A percentile compares a stretch with the other conserved stretches of the same genome.
Evolutionary conservation across 2,329 filamentous ascomycete genomes (phyloP).

Genomic region (Paraphoma sp.): DNA sequence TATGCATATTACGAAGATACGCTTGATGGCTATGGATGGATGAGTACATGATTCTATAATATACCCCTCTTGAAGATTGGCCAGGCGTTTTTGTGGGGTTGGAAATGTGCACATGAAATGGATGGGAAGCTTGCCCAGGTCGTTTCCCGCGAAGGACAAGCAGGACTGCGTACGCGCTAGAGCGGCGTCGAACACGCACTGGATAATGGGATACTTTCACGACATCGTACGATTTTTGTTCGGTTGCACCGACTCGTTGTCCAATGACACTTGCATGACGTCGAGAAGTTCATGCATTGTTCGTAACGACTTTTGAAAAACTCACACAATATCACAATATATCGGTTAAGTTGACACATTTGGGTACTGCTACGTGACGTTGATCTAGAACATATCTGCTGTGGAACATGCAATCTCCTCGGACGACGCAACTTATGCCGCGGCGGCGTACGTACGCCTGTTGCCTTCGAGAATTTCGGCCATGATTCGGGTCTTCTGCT

Average conservation of each 20-base stretch:
- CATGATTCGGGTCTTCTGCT: constrained; percentile 40
- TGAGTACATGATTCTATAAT: neutral
- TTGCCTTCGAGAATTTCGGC: constrained; percentile 34
- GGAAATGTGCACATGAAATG: neutral
- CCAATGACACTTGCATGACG: neutral
- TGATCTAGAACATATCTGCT: neutral
- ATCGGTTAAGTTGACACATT: neutral
- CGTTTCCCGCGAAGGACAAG: no score
- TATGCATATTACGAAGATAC: neutral
- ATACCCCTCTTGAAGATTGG: neutral
- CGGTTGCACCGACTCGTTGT: neutral
- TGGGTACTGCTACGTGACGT: neutral
- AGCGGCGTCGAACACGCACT: no score
- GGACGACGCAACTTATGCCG: neutral
- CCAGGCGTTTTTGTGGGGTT: neutral
- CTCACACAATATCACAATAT: neutral
- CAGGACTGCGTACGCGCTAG: no score
- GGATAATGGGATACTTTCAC: no score
- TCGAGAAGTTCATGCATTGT: neutral
- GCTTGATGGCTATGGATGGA: neutral
- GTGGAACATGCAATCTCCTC: neutral
- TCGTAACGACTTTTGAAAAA: neutral
- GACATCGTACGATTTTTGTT: no score
- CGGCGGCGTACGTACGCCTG: constrained; percentile 2
- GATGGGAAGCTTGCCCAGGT: no score